These are phyloP conservation scores for Eucalyptus dawsonii DNA, from an alignment of 345 rosid genomes.

Conservation along the genomic window DNA sequence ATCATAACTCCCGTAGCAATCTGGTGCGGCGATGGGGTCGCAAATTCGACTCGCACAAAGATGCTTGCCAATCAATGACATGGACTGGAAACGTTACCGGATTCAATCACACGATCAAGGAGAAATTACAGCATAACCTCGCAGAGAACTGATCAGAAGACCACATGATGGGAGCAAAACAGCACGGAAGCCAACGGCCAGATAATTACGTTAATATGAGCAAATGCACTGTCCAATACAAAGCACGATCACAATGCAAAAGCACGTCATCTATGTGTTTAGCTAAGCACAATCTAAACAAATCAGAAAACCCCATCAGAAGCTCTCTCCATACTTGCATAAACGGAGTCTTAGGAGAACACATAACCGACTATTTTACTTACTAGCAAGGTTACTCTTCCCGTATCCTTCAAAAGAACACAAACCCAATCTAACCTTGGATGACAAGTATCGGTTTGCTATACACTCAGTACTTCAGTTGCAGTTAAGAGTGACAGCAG, in stretches of 20 bases:
- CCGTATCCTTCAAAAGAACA: neutral
- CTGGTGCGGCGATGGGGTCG: neutral
- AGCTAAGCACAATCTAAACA: neutral
- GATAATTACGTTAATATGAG: neutral
- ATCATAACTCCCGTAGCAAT: neutral
- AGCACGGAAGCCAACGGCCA: neutral
- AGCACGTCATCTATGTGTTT: neutral
- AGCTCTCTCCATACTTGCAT: neutral
- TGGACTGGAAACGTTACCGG: neutral
- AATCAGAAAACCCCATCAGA: neutral
- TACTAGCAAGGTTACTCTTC: neutral
- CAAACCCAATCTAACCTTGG: neutral
- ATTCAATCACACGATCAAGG: neutral
- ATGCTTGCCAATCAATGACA: neutral
- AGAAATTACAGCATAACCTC: neutral
- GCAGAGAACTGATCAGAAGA: neutral
- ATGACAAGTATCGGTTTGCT: neutral
- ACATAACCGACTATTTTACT: neutral
- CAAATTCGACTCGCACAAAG: neutral
- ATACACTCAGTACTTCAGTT: neutral
- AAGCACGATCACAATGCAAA: neutral
- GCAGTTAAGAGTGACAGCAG: neutral
- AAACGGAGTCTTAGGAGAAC: neutral
- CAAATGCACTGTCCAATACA: neutral
- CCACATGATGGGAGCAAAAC: too few species aligned